Base-by-base conservation (phyloP, 257 asterid species). In the Haberlea rhodopensis region DNA sequence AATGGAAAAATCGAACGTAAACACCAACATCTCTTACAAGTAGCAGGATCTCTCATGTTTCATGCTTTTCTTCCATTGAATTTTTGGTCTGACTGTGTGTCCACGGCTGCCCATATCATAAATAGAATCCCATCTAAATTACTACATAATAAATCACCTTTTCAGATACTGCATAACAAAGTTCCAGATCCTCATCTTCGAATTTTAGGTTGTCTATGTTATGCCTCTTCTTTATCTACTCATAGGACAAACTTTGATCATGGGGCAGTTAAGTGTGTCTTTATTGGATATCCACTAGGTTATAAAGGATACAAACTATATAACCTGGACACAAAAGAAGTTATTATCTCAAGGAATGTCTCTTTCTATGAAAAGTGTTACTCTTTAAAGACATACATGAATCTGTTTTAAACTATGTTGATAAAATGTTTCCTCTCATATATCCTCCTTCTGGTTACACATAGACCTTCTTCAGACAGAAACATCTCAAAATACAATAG, bases 21-120 rank as follows among this genome's bases (percentile, higher is more conserved):
- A 28, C 68, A 62, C 45, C 68, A 24, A 7, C 68, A 62, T 22
- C 54, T 62, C 13, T 22, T 62, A 20, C 16, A 62, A 3, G 32
- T 62, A 4, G 40, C 57, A 20, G 11, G 57, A 45, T 32, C 21
- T 21, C 8, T 62, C 0, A 5, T 16, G 0, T 45, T 62, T 4
- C 37, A 62, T 3, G 8, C 40, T 37, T 2, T 21, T 25, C 5
- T 62, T 0, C 57, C 57, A 8, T 0, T 22, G 1, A 1, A 1
- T 40, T 62, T 7, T 23, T 45, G 40, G 68, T 25, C 56, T 3
- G 32, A 45, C 1, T 45, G 21, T 46, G 16, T 62, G 5, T n/a
- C 23, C 1, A 45, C 2, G 3, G 68, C 40, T 20, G 11, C 3
- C 1, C 26, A 19, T 62, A 13, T 62, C 0, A 40, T 45, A 1